These are phyloP conservation scores for Elsinoe arachidis DNA, from an alignment of 2,329 filamentous ascomycete genomes.

Conservation along the genomic window DNA sequence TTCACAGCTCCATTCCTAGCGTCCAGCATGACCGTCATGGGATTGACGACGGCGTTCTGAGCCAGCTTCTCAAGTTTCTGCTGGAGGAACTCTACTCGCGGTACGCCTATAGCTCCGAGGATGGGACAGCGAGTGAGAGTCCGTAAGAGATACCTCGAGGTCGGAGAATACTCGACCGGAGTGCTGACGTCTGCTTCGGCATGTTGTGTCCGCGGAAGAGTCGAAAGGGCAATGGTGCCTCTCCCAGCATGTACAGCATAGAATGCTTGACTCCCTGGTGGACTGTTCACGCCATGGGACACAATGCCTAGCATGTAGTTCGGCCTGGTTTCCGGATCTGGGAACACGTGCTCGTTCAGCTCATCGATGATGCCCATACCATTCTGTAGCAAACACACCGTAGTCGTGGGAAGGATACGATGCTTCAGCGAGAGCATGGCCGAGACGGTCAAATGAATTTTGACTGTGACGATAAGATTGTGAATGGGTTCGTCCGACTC, in stretches of 20 bases:
- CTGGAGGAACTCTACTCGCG: conserved; percentile 54
- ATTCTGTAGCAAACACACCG: conserved; percentile 69
- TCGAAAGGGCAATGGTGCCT: conserved; percentile 50
- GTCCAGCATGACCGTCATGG: conserved; percentile 71
- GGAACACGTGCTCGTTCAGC: conserved; percentile 63
- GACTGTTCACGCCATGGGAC: conserved; percentile 47
- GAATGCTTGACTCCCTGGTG: conserved; percentile 37
- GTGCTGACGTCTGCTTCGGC: conserved; percentile 8
- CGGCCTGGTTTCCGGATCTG: conserved; percentile 55
- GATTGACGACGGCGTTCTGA: conserved; percentile 68
- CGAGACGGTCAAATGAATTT: conserved; percentile 58
- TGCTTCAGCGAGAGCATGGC: conserved; percentile 58
- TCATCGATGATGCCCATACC: conserved; percentile 78
- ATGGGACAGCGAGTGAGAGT: conserved; percentile 54
- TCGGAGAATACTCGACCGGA: conserved; percentile 30
- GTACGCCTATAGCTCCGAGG: conserved; percentile 52
- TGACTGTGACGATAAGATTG: conserved; percentile 71
- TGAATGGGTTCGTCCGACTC: conserved; percentile 44
- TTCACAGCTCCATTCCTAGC: conserved; percentile 63
- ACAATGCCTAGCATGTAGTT: conserved; percentile 66
- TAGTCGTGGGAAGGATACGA: conserved; percentile 58
- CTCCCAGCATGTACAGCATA: conserved; percentile 49
- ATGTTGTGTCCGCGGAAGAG: conserved; percentile 35
- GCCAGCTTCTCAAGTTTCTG: conserved; percentile 72
- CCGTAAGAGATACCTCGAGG: conserved; percentile 53